A percentile compares a stretch with the other conserved stretches of the same genome.
These are phyloP conservation scores for Boeremia exigua DNA, from an alignment of 2,329 filamentous ascomycete genomes.

Conservation along the genomic window DNA sequence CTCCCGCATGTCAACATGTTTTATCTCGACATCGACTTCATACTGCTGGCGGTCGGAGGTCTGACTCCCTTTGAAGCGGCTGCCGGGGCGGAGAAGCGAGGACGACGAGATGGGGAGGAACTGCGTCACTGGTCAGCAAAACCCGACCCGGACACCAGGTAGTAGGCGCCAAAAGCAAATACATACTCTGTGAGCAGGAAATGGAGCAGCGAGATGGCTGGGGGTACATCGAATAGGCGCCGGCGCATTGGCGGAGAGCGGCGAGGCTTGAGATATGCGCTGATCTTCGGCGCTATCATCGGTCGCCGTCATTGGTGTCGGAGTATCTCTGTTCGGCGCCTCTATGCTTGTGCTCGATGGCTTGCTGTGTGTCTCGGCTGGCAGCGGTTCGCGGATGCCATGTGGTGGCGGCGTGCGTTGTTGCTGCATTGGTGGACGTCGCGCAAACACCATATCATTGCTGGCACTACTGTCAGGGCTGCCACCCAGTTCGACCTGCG, in stretches of 20 bases:
- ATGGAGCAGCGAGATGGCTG: constrained; percentile 40
- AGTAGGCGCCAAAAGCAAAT: background rate
- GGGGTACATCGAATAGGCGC: constrained; percentile 32
- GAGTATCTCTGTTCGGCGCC: constrained; percentile 43
- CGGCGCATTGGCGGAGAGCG: constrained; percentile 35
- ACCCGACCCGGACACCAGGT: background rate
- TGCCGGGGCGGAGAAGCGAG: constrained; percentile 84
- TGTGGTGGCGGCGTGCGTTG: constrained; percentile 45
- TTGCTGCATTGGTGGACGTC: constrained; percentile 23
- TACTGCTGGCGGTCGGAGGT: constrained; percentile 93
- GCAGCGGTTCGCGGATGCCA: constrained; percentile 26
- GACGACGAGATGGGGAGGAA: constrained; percentile 80
- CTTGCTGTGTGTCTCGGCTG: constrained; percentile 38
- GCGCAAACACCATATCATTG: constrained; percentile 23
- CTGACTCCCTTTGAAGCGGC: constrained; percentile 87
- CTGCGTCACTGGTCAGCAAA: constrained; percentile 52
- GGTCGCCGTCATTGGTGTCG: constrained; percentile 46
- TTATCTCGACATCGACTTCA: constrained; percentile 95
- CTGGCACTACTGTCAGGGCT: constrained; percentile 24
- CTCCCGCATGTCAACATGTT: constrained; percentile 92
- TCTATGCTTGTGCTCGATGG: constrained; percentile 42
- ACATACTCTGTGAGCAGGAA: constrained; percentile 45
- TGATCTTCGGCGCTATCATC: constrained; percentile 46
- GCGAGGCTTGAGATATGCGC: constrained; percentile 41
- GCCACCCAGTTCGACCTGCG: constrained; percentile 41